Base-by-base conservation (phyloP, 148 eudicot genomes). In the Bassia scoparia region DNA sequence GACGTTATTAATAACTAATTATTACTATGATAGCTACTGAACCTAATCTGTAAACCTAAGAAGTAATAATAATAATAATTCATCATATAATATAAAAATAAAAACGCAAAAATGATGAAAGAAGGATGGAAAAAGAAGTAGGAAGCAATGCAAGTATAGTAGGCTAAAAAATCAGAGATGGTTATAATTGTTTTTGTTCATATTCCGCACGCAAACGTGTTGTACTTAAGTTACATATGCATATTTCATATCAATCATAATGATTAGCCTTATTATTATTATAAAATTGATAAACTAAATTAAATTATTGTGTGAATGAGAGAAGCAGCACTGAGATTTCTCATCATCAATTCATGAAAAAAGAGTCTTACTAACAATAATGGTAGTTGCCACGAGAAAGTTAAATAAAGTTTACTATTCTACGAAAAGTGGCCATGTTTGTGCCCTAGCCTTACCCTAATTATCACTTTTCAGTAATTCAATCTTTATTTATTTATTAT, bases 291-390 rank as follows among this genome's bases (percentile, higher is more conserved):
- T 50, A 7, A n/a, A 43, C 23, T 62, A 30, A n/a, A 48, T 18
- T 68, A 18, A 3, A 67, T 35, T 15, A 52, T 29, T 49, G 11
- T 13, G 7, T 13, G 16, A 35, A 30, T 37, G 23, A 67, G 3
- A 49, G n/a, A n/a, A n/a, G n/a, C n/a, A 78, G 60, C 72, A 56
- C 66, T 67, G 41, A 66, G 54, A 67, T 38, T 9, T 72, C 30
- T 14, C 30, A 30, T 61, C 63, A 74, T 63, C 56, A 53, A 64
- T 27, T 13, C 54, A 56, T 55, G 56, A 53, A 31, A 41, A 35
- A 61, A 67, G 69, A 66, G 77, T 74, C 54, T 73, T 74, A n/a
- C 21, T 18, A 64, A 46, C 48, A 73, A 73, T 78, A 67, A 73
- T 73, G 34, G 55, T 38, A 67, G 23, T 9, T 56, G 41, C 67